Base-by-base conservation (phyloP, 140 eudicot genomes). In the Oenanthe javanica region DNA sequence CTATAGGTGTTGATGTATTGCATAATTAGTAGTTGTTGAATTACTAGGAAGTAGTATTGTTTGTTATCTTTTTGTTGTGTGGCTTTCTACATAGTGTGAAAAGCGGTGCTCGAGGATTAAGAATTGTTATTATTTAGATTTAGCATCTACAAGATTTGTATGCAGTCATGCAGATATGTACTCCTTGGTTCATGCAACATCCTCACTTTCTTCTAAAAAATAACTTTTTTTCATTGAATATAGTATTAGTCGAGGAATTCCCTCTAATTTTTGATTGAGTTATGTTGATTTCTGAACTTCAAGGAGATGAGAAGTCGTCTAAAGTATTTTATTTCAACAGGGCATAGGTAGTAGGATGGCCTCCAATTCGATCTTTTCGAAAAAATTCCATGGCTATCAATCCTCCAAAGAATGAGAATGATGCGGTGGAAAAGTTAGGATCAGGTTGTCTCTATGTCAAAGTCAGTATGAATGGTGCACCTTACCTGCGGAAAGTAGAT, bases 291-390 rank as follows among this genome's bases (percentile, higher is more conserved):
- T 49, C 64, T 75, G 36, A 49, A 47, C 43, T 10, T 47, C 9
- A 27, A 75, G 25, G 46, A 5, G 64, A 25, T 75, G 19, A 49
- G 40, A 63, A 79, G n/a, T 43, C 7, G 15, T 21, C 10, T 18
- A 23, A 42, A 61, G 31, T 40, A 19, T 74, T 19, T 36, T 79
- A 8, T 79, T 79, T 63, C 25, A 45, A 75, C 84, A 89, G 93
- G 88, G 80, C 87, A 79, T 90, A 89, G 71, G 93, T 89, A 72
- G 91, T 89, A 15, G 93, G 93, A 89, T 89, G 93, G 93, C 93
- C 93, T 74, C 93, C 93, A 72, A 89, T 89, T 77, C 86, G 93
- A 83, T 89, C 93, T 23, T 89, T 87, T n/a, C 80, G 93, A 48
- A 89, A 87, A 86, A 89, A 89, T 73, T 79, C 87, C 25, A 85